phyloP scores from a whole-genome alignment of 345 rosid species.

The Odontarrhena argentea region DNA sequence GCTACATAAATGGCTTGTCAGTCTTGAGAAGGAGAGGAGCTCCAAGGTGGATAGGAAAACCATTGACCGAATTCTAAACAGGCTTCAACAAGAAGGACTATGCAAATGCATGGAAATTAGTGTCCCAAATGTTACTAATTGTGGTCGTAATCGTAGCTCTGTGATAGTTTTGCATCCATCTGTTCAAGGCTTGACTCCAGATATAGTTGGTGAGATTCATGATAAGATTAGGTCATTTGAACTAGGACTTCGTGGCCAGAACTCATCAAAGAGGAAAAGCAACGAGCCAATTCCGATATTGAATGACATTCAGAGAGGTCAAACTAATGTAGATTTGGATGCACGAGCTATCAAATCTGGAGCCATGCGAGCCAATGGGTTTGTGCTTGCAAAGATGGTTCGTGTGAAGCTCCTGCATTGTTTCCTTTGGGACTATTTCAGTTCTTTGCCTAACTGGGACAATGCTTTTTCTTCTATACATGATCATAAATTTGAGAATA shows the following conservation, averaged over 20 bases:
- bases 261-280: slow-evolving; percentile 54
- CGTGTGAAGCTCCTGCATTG: slow-evolving; percentile 82
- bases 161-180: slow-evolving; percentile 82
- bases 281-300: slow-evolving; percentile 64
- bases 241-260: slow-evolving; percentile 68
- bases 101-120: slow-evolving; percentile 65
- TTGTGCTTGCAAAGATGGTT: slow-evolving; percentile 91
- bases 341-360: slow-evolving; percentile 56
- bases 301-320: slow-evolving; percentile 72
- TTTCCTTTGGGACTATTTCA: slow-evolving; percentile 76
- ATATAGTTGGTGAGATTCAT: slow-evolving; percentile 64
- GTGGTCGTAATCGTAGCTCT: slow-evolving; percentile 62
- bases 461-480: slow-evolving; percentile 49
- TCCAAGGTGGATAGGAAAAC: slow-evolving; percentile 82
- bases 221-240: slow-evolving; percentile 79
- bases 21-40: slow-evolving; percentile 75
- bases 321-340: slow-evolving; percentile 49
- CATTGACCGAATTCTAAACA: slow-evolving; percentile 65
- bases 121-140: slow-evolving; percentile 83
- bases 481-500: slow-evolving; percentile 47
- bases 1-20: slow-evolving; percentile 78
- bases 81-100: slow-evolving; percentile 80
- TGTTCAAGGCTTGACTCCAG: slow-evolving; percentile 57
- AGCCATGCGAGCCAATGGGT: slow-evolving; percentile 92
- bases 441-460: slow-evolving; percentile 56